These are phyloP conservation scores for Trichoderma pleuroti DNA, from an alignment of 2,329 filamentous ascomycete genomes.

Conservation along the genomic window DNA sequence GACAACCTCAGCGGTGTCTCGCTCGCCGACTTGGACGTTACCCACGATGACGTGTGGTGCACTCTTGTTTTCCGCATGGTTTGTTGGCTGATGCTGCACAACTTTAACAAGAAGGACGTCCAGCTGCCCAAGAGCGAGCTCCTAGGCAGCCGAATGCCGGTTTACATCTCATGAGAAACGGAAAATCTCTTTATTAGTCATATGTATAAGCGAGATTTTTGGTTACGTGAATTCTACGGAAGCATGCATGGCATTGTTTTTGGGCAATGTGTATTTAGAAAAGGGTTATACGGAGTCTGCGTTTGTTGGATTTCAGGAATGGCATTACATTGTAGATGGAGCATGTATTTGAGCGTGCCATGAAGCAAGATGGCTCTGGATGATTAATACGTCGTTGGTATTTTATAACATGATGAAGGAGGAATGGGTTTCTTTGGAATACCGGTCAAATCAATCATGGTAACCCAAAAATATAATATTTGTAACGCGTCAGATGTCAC, in stretches of 20 bases:
- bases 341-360: background rate
- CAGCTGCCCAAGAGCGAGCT: slow-evolving; percentile 53
- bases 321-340: background rate
- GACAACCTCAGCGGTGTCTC: background rate
- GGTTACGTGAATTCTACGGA: background rate
- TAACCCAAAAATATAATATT: background rate
- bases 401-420: background rate
- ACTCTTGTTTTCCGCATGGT: slow-evolving; percentile 55
- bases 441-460: background rate
- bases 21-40: slow-evolving; percentile 27
- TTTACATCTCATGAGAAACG: slow-evolving; percentile 44
- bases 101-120: slow-evolving; percentile 53
- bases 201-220: background rate
- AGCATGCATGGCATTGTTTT: background rate
- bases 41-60: slow-evolving; percentile 50
- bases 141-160: slow-evolving; percentile 52
- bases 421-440: background rate
- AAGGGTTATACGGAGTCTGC: background rate
- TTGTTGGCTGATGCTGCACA: slow-evolving; percentile 56
- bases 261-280: background rate
- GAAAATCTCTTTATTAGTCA: background rate
- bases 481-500: background rate
- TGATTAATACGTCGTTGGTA: background rate
- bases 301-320: background rate
- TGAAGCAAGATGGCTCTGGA: background rate